A percentile compares a stretch with the other conserved stretches of the same genome.
Evolutionary conservation across 805 yeast species (phyloP).

Genomic region (Isabelozyma rhagii): DNA sequence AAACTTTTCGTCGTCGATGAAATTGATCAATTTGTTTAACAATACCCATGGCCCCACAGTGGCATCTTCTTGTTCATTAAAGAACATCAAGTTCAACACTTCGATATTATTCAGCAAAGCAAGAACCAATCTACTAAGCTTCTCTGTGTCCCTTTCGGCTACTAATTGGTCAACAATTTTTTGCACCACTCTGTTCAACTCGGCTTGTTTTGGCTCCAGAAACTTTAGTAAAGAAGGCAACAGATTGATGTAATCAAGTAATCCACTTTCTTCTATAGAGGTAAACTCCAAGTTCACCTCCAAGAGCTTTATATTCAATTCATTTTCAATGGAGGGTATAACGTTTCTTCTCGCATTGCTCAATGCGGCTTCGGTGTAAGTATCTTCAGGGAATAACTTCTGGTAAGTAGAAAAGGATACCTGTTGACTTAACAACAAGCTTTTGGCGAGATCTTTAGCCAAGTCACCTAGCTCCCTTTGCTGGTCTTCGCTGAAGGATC

Average conservation of each 20-base stretch:
- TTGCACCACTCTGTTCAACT: conserved; percentile 15
- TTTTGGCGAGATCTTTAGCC: conserved; percentile 24
- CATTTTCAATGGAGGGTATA: conserved; percentile 12
- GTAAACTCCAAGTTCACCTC: conserved; percentile 36
- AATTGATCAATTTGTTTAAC: conserved; percentile 45
- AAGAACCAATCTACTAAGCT: conserved; percentile 45
- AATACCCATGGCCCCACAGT: conserved; percentile 36
- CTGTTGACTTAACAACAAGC: conserved; percentile 26
- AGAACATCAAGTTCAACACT: conserved; percentile 37
- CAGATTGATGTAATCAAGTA: conserved; percentile 22
- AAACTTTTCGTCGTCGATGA: conserved; percentile 45
- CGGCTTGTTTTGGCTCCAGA: conserved; percentile 21
- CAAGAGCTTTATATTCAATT: conserved; percentile 29
- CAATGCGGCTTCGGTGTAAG: conserved; percentile 20
- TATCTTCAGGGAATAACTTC: conserved; percentile 24
- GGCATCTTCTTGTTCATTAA: conserved; percentile 31
- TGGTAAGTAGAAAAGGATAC: conserved; percentile 22
- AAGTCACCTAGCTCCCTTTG: conserved; percentile 15
- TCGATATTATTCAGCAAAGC: conserved; percentile 44
- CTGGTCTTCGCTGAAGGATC: conserved; percentile 8
- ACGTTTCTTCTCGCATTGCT: conserved; percentile 17
- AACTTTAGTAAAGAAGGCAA: conserved; percentile 19
- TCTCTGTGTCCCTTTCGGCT: conserved; percentile 24
- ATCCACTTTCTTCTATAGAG: conserved; percentile 37
- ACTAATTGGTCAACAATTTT: conserved; percentile 21